Evolutionary conservation across 108 stramenopile genomes (phyloP).

Genomic region (Skeletonema grethae): DNA sequence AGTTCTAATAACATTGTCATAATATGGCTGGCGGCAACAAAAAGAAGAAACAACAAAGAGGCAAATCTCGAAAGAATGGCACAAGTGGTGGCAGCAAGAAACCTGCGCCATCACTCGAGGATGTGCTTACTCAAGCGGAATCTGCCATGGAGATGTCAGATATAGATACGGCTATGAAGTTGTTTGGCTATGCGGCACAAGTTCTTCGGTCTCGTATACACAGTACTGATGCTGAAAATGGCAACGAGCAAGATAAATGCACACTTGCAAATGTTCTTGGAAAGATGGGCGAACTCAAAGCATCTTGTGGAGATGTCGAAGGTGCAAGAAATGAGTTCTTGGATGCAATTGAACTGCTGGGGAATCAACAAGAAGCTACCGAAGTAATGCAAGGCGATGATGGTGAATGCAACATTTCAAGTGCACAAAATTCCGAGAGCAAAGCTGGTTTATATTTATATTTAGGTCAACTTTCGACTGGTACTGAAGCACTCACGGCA

Average conservation of each 20-base stretch:
- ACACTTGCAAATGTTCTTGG: slow-evolving; percentile 63
- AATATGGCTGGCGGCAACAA: slow-evolving; percentile 44
- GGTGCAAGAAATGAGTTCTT: slow-evolving; percentile 67
- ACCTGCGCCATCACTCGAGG: slow-evolving; percentile 34
- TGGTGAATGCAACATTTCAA: slow-evolving; percentile 12
- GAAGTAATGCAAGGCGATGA: slow-evolving; percentile 21
- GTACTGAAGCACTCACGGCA: slow-evolving; percentile 67
- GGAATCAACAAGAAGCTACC: slow-evolving; percentile 3
- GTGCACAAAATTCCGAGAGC: slow-evolving; percentile 44
- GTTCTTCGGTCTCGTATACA: slow-evolving; percentile 35
- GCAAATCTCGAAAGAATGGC: slow-evolving; percentile 20
- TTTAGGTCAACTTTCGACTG: slow-evolving; percentile 75
- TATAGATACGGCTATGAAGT: slow-evolving; percentile 34
- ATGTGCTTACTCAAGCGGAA: slow-evolving; percentile 46
- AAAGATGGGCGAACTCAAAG: slow-evolving; percentile 73
- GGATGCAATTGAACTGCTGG: slow-evolving; percentile 60
- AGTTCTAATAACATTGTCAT: neutral
- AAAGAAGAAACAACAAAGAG: slow-evolving; percentile 35
- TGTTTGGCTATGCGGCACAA: slow-evolving; percentile 39
- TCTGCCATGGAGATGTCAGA: slow-evolving; percentile 48
- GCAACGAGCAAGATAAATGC: slow-evolving; percentile 23
- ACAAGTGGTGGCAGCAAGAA: slow-evolving; percentile 5
- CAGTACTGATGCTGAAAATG: neutral
- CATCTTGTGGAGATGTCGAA: slow-evolving; percentile 67
- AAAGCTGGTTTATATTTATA: slow-evolving; percentile 71